Evolutionary conservation across 768 basidiomycete genomes (phyloP).

Genomic region (Trametes cinnabarina): DNA sequence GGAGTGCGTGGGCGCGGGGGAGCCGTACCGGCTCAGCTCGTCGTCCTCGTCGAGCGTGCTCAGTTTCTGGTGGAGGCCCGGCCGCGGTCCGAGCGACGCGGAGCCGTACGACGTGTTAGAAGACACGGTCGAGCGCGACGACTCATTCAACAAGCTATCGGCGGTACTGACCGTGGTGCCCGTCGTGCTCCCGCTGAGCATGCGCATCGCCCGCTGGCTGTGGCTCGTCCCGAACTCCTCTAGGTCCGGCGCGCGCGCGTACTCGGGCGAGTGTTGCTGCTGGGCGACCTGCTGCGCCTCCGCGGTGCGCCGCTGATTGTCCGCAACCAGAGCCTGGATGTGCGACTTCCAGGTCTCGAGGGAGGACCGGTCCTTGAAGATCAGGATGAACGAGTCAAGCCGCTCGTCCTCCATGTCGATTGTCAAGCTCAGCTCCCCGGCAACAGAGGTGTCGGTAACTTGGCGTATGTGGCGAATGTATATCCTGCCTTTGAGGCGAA

Average conservation of each 20-base stretch:
- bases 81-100: conserved; percentile 21
- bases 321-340: conserved; percentile 73
- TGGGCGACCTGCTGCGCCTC: conserved; percentile 29
- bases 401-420: conserved; percentile 97
- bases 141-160: conserved; percentile 63
- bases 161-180: conserved; percentile 54
- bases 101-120: conserved; percentile 71
- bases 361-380: conserved; percentile 88
- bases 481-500: conserved; percentile 92
- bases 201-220: conserved; percentile 71
- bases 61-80: conserved; percentile 45
- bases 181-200: conserved; percentile 77
- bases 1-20: conserved; percentile 28
- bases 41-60: conserved; percentile 72
- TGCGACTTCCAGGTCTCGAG: conserved; percentile 87
- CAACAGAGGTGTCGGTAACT: conserved; percentile 75
- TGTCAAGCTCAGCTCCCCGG: conserved; percentile 87
- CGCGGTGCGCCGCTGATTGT: conserved; percentile 59
- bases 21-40: conserved; percentile 54
- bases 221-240: conserved; percentile 79
- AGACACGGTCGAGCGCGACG: conserved; percentile 65
- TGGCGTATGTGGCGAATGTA: conserved; percentile 93
- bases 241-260: conserved; percentile 37
- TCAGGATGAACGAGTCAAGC: conserved; percentile 91
- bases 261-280: conserved; percentile 8